These are phyloP conservation scores for Phytophthora sojae DNA, from an alignment of 352 stramenopile species.

Conservation along the genomic window DNA sequence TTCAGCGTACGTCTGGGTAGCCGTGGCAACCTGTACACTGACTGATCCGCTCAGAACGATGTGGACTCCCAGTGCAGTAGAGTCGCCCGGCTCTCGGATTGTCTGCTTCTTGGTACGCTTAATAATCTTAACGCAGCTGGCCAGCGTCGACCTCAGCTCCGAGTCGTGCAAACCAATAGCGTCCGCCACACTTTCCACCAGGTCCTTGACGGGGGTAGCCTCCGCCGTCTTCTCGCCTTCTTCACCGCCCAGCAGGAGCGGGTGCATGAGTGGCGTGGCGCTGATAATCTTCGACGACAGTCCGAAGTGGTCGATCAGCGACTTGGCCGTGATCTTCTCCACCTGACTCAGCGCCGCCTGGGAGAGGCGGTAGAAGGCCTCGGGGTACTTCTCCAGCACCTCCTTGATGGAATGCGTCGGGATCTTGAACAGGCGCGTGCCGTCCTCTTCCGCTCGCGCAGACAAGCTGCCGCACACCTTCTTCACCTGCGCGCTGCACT, in stretches of 20 bases:
- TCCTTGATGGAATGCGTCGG: conserved; percentile 50
- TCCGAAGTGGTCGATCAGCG: conserved; percentile 86
- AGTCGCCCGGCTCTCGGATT: conserved; percentile 30
- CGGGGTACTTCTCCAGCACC: conserved; percentile 67
- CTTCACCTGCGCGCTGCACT: conserved; percentile 30
- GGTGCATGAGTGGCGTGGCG: conserved; percentile 40
- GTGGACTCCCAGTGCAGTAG: conserved; percentile 49
- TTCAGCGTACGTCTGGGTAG: conserved; percentile 48
- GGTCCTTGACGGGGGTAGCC: conserved; percentile 25
- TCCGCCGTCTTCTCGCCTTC: conserved; percentile 8
- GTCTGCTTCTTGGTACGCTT: conserved; percentile 38
- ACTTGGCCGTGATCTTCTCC: conserved; percentile 84
- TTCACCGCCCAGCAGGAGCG: conserved; percentile 27
- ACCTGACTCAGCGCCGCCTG: conserved; percentile 83
- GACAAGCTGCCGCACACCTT: conserved; percentile 74
- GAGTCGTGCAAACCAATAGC: conserved; percentile 57
- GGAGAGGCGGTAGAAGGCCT: conserved; percentile 77
- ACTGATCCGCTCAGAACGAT: conserved; percentile 69
- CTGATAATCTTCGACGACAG: conserved; percentile 54
- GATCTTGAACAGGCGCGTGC: conserved; percentile 76
- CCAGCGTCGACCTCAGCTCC: conserved; percentile 43
- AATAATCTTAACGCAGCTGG: conserved; percentile 42
- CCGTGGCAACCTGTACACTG: conserved; percentile 57
- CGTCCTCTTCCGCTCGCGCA: conserved; percentile 49
- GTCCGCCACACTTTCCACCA: conserved; percentile 48